A percentile compares a stretch with the other conserved stretches of the same genome.
Evolutionary conservation across 257 asterid species (phyloP).

Genomic region (Salvia rosmarinus): DNA sequence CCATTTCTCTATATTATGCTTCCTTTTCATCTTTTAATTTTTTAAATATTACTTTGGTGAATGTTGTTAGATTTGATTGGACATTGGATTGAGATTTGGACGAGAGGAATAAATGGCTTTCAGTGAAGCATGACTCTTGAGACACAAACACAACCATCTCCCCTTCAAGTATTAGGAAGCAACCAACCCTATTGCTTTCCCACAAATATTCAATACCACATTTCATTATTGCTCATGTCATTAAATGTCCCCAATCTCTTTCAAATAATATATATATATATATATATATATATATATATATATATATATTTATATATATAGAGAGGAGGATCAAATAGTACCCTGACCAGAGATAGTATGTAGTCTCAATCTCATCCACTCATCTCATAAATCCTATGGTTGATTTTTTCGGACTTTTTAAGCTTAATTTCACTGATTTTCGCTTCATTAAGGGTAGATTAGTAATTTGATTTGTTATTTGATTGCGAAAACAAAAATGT

Average conservation of each 20-base stretch:
- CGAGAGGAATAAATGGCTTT: conserved; percentile 58
- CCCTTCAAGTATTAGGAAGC: conserved; percentile 54
- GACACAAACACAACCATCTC: conserved; percentile 55
- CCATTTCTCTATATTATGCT: neutral
- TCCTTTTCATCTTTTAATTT: neutral
- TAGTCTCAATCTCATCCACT: too few species aligned
- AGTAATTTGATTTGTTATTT: too few species aligned
- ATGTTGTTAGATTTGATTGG: conserved; percentile 43
- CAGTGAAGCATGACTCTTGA: conserved; percentile 66
- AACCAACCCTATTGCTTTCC: conserved; percentile 48
- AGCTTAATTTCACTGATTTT: too few species aligned
- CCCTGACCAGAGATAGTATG: too few species aligned
- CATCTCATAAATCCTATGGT: too few species aligned
- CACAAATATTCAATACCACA: conserved; percentile 9
- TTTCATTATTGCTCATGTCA: neutral
- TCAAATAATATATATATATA: too few species aligned
- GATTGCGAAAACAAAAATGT: too few species aligned
- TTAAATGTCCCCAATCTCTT: neutral
- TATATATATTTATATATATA: too few species aligned
- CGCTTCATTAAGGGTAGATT: too few species aligned
- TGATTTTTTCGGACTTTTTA: too few species aligned
- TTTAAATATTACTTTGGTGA: conserved; percentile 27
- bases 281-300: too few species aligned
- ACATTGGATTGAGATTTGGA: conserved; percentile 48
- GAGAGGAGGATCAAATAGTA: too few species aligned